These are phyloP conservation scores for Aristolochia fimbriata DNA, from an alignment of 164 flowering plant genomes.

Conservation along the genomic window DNA sequence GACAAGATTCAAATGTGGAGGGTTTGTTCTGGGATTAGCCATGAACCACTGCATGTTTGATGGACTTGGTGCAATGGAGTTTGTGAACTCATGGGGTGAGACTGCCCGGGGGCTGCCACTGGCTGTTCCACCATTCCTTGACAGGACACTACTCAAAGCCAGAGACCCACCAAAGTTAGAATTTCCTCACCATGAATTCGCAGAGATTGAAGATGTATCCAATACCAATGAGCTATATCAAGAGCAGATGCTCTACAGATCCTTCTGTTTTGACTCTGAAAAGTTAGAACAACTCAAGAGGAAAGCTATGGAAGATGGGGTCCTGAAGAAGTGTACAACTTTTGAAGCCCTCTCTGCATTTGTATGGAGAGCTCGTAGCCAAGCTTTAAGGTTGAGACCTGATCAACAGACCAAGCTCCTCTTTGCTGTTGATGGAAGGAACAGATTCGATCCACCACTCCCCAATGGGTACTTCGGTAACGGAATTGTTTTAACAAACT, in stretches of 20 bases:
- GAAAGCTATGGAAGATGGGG: conserved; percentile 48
- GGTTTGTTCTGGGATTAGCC: conserved; percentile 66
- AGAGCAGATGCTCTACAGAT: conserved; percentile 50
- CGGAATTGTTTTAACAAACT: conserved; percentile 71
- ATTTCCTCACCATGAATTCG: conserved; percentile 68
- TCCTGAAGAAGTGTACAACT: conserved; percentile 53
- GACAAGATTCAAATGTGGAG: conserved; percentile 86
- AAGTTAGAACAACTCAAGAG: conserved; percentile 51
- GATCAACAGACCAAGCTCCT: conserved; percentile 83
- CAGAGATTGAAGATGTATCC: conserved; percentile 64
- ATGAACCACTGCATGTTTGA: conserved; percentile 83
- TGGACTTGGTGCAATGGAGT: conserved; percentile 82
- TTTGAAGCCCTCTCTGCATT: conserved; percentile 83
- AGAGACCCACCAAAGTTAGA: conserved; percentile 55
- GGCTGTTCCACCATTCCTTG: conserved; percentile 44
- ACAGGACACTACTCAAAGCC: conserved; percentile 49
- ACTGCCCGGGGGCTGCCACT: conserved; percentile 55
- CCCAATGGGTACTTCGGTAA: conserved; percentile 78
- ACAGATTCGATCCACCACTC: conserved; percentile 57
- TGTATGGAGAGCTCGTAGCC: conserved; percentile 67
- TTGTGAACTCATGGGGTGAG: conserved; percentile 83
- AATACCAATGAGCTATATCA: conserved; percentile 37
- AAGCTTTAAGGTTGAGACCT: conserved; percentile 48
- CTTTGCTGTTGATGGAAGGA: conserved; percentile 83
- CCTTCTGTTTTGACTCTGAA: conserved; percentile 64